Evolutionary conservation across 495 filamentous ascomycete genomes (phyloP).

Genomic region (Lentithecium fluviatile): DNA sequence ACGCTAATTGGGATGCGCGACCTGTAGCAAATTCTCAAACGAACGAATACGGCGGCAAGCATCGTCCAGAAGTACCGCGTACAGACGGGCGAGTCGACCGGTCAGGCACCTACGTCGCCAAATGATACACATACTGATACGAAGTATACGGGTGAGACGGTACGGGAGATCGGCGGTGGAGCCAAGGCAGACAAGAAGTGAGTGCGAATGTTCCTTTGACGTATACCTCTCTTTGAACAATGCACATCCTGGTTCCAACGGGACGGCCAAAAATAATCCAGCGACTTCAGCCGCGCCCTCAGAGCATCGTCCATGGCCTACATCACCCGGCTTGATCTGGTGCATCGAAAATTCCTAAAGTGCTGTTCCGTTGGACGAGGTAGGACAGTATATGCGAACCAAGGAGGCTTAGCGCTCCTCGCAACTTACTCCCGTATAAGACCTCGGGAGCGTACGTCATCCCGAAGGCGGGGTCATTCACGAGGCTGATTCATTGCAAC

Average conservation of each 20-base stretch:
- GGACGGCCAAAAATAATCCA: no score
- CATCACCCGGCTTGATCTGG: no score
- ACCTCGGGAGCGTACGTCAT: slow-evolving; percentile 21
- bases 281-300: no score
- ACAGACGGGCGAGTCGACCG: slow-evolving; percentile 34
- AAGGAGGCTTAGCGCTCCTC: slow-evolving; percentile 9
- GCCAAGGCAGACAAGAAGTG: slow-evolving; percentile 64
- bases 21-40: slow-evolving; percentile 77
- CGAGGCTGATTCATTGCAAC: slow-evolving; percentile 20
- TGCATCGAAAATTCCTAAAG: no score
- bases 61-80: slow-evolving; percentile 63
- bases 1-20: slow-evolving; percentile 54
- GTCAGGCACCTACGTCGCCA: slow-evolving; percentile 20
- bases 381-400: background rate
- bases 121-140: slow-evolving; percentile 19
- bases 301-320: no score
- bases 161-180: slow-evolving; percentile 7
- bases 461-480: slow-evolving; percentile 9
- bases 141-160: slow-evolving; percentile 17
- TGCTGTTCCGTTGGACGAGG: background rate
- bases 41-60: slow-evolving; percentile 69
- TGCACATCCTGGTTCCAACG: no score
- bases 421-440: no score
- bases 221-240: no score
- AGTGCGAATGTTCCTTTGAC: slow-evolving; percentile 28